Conservation (phyloP, 2,329 filamentous ascomycete genomes). For the Fonsecaea pedrosoi region DNA sequence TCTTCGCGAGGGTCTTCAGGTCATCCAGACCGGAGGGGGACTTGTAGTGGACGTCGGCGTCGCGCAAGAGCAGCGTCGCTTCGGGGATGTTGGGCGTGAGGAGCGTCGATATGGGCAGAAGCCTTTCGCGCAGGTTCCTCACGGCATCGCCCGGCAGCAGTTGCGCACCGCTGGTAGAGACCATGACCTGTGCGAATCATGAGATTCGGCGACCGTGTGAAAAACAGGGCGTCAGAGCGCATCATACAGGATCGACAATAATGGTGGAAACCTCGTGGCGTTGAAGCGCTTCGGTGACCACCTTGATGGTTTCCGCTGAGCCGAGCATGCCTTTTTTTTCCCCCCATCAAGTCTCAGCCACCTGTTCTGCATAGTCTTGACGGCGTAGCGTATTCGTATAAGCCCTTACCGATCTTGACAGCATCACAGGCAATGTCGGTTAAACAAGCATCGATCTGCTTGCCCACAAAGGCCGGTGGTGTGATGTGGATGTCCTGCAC, state of each 20-base stretch:
- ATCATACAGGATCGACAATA: constrained; percentile 77
- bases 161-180: constrained; percentile 61
- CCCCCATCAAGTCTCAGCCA: neutral
- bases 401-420: constrained; percentile 80
- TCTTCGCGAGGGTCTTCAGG: constrained; percentile 71
- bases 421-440: constrained; percentile 86
- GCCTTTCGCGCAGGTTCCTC: constrained; percentile 47
- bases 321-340: constrained; percentile 75
- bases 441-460: constrained; percentile 84
- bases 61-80: constrained; percentile 53
- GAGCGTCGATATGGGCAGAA: constrained; percentile 54
- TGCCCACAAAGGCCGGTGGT: constrained; percentile 77
- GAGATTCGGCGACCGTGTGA: constrained; percentile 22
- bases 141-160: constrained; percentile 54
- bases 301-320: constrained; percentile 70
- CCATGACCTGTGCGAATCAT: constrained; percentile 74
- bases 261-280: constrained; percentile 54
- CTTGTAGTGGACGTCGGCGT: constrained; percentile 44
- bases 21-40: constrained; percentile 61
- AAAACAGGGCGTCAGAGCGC: neutral
- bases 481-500: constrained; percentile 81
- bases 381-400: neutral
- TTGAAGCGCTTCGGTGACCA: constrained; percentile 70
- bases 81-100: constrained; percentile 59
- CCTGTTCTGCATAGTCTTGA: neutral